A percentile compares a stretch with the other conserved stretches of the same genome.
phyloP scores from a whole-genome alignment of 1,284 basidiomycete species.

The Irpex sp. region DNA sequence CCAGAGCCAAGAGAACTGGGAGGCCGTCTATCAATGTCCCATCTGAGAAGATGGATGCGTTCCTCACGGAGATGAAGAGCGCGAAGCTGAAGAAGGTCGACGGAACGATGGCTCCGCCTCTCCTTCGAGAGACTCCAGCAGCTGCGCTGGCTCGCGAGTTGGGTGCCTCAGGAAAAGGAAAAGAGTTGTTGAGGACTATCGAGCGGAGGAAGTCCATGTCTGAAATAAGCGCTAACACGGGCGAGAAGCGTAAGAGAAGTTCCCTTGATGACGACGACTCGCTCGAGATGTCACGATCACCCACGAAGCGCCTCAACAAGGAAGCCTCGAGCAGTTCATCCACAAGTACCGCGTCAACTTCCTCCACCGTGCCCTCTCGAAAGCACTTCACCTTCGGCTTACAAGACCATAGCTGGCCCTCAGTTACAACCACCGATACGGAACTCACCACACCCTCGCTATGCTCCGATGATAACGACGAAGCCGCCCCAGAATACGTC shows the following conservation, averaged over 20 bases:
- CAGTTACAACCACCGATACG: constrained; percentile 21
- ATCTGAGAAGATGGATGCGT: constrained; percentile 75
- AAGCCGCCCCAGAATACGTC: constrained; percentile 40
- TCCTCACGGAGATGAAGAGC: constrained; percentile 72
- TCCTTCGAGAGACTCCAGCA: constrained; percentile 4
- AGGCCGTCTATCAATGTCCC: constrained; percentile 64
- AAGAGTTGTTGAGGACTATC: constrained; percentile 5
- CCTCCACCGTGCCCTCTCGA: constrained; percentile 6
- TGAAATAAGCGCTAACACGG: neutral
- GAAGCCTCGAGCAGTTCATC: constrained; percentile 4
- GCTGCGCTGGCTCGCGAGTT: constrained; percentile 5
- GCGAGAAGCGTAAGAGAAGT: constrained; percentile 7
- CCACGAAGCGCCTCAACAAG: constrained; percentile 5
- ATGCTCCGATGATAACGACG: constrained; percentile 52
- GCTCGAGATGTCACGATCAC: neutral
- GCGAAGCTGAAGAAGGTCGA: constrained; percentile 54
- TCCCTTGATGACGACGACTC: constrained; percentile 2
- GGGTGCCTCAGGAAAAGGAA: neutral
- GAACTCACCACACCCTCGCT: constrained; percentile 54
- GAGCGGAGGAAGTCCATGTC: constrained; percentile 8
- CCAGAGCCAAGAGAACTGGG: constrained; percentile 38
- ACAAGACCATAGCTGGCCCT: constrained; percentile 20
- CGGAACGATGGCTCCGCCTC: constrained; percentile 13
- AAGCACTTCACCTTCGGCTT: constrained; percentile 2
- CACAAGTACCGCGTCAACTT: constrained; percentile 3